A percentile compares a stretch with the other conserved stretches of the same genome.
Conservation (phyloP, 495 filamentous ascomycete genomes). For the Friedmanniomyces endolithicus region DNA sequence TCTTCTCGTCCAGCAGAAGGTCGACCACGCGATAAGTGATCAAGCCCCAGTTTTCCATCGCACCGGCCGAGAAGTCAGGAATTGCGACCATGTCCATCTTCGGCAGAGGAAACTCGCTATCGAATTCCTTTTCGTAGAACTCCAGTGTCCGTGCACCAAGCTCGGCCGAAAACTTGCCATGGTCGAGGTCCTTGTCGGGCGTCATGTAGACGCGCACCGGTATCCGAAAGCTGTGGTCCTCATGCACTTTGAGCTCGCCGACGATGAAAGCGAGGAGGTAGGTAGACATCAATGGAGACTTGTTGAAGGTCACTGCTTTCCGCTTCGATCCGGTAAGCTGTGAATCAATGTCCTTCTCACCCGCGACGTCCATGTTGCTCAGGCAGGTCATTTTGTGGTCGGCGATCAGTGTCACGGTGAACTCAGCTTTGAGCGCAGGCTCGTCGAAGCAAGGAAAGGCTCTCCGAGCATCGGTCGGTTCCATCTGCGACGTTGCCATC, state of each 20-base stretch:
- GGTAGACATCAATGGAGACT: constrained; percentile 63
- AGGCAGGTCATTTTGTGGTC: constrained; percentile 62
- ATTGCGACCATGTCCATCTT: constrained; percentile 99
- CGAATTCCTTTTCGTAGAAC: constrained; percentile 70
- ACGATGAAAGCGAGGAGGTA: constrained; percentile 67
- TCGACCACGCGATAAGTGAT: constrained; percentile 92
- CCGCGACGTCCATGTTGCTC: constrained; percentile 69
- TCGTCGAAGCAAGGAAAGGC: constrained; percentile 73
- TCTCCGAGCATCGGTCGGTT: constrained; percentile 62
- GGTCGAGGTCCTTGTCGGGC: constrained; percentile 49
- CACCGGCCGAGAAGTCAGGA: constrained; percentile 83
- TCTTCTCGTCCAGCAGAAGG: constrained; percentile 83
- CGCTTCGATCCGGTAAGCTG: constrained; percentile 41
- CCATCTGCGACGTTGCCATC: constrained; percentile 71
- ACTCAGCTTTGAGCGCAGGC: constrained; percentile 60
- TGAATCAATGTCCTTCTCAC: constrained; percentile 49
- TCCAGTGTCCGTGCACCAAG: constrained; percentile 54
- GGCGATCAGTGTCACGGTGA: constrained; percentile 60
- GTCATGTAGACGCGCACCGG: constrained; percentile 61
- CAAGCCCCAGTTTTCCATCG: constrained; percentile 99
- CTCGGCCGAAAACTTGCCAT: constrained; percentile 56
- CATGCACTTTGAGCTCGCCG: constrained; percentile 63
- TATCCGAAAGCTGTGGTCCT: constrained; percentile 61
- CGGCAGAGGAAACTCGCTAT: constrained; percentile 50
- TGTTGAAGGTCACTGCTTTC: constrained; percentile 64